These are phyloP conservation scores for Penicillium palitans DNA, from an alignment of 2,329 filamentous ascomycete species.

Conservation along the genomic window DNA sequence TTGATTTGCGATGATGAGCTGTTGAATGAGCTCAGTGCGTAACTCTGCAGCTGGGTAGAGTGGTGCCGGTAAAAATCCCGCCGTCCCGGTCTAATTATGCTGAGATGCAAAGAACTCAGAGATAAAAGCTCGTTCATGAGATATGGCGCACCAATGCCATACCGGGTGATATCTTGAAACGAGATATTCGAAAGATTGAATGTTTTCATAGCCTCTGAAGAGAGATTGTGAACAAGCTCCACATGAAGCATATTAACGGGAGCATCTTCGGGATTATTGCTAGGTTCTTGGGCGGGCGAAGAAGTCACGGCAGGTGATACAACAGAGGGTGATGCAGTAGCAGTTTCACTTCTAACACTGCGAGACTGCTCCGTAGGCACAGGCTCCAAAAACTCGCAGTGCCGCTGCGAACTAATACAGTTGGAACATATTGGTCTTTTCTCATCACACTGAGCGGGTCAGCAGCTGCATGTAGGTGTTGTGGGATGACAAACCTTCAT, in stretches of 20 bases:
- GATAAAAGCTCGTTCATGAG: slow-evolving; percentile 52
- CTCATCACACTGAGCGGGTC: slow-evolving; percentile 36
- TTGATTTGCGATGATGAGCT: slow-evolving; percentile 7
- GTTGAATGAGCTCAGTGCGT: slow-evolving; percentile 24
- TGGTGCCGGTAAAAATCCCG: slow-evolving; percentile 29
- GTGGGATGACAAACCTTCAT: slow-evolving; percentile 33
- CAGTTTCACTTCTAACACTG: neutral
- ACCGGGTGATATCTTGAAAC: slow-evolving; percentile 6
- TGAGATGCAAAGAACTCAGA: slow-evolving; percentile 48
- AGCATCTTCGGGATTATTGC: slow-evolving; percentile 5
- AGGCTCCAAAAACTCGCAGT: slow-evolving; percentile 18
- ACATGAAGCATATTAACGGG: slow-evolving; percentile 34
- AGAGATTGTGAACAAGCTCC: slow-evolving; percentile 32
- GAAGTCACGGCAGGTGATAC: neutral
- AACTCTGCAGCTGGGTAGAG: slow-evolving; percentile 40
- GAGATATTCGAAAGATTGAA: neutral
- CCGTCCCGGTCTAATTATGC: slow-evolving; percentile 40
- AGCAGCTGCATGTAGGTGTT: neutral
- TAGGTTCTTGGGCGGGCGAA: neutral
- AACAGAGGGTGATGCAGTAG: slow-evolving; percentile 2
- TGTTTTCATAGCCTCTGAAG: slow-evolving; percentile 6
- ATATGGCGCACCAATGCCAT: slow-evolving; percentile 38
- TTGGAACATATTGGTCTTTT: slow-evolving; percentile 35
- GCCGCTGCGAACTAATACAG: slow-evolving; percentile 28
- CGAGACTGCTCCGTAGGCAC: neutral